phyloP scores from a whole-genome alignment of 164 flowering plant genomes.

The Nymphaea colorata region DNA sequence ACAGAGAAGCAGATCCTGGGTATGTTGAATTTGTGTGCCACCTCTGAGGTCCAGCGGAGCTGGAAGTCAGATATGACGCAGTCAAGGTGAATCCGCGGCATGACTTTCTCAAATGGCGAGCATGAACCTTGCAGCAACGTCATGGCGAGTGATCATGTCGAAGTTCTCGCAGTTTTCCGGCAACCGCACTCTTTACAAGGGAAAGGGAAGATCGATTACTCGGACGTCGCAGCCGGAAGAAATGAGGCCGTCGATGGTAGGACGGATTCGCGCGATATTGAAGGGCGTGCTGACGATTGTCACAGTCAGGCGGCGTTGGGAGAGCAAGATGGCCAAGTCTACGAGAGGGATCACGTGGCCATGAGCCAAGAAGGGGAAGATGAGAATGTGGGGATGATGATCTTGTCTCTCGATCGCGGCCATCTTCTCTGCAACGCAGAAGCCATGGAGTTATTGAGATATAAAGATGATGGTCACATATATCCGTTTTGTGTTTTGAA shows the following conservation, averaged over 20 bases:
- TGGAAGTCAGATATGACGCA: constrained; percentile 25
- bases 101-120: constrained; percentile 16
- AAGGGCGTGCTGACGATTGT: constrained; percentile 13
- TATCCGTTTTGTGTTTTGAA: too few species aligned
- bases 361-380: constrained; percentile 19
- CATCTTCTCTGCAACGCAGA: too few species aligned
- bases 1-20: constrained; percentile 23
- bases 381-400: neutral
- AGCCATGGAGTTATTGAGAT: too few species aligned
- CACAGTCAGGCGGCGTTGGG: constrained; percentile 3
- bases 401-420: too few species aligned
- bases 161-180: constrained; percentile 26
- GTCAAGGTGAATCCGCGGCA: constrained; percentile 15
- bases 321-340: constrained; percentile 8
- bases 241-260: constrained; percentile 2
- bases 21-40: constrained; percentile 13
- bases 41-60: constrained; percentile 20
- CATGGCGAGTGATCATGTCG: constrained; percentile 2
- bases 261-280: constrained; percentile 4
- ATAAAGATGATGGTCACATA: too few species aligned
- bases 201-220: constrained; percentile 16
- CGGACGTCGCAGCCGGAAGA: neutral
- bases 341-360: constrained; percentile 14
- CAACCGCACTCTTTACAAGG: constrained; percentile 20
- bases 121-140: constrained; percentile 9